A percentile compares a stretch with the other conserved stretches of the same genome.
Evolutionary conservation across 2,329 filamentous ascomycete species (phyloP).

Genomic region (Venturiaceae sp.): DNA sequence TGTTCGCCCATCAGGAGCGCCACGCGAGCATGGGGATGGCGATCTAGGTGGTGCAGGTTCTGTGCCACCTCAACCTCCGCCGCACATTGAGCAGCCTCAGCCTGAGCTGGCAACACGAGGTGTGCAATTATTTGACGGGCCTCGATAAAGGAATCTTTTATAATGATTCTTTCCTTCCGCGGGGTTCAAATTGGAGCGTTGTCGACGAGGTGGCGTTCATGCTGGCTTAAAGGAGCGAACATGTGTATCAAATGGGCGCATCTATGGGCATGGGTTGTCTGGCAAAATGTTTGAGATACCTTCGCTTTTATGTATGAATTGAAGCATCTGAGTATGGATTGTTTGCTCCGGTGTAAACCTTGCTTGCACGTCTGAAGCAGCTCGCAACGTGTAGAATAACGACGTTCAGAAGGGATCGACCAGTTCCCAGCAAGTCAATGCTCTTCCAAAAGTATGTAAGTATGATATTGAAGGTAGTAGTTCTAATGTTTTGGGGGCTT

Average conservation of each 20-base stretch:
- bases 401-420: too few species aligned
- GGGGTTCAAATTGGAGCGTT: background rate
- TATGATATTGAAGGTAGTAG: too few species aligned
- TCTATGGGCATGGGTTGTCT: background rate
- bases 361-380: too few species aligned
- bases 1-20: background rate
- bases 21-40: background rate
- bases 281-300: background rate
- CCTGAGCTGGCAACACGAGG: background rate
- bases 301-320: too few species aligned
- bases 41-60: background rate
- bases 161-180: background rate
- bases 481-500: too few species aligned
- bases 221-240: background rate
- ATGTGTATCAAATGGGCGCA: background rate
- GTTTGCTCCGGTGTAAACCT: too few species aligned
- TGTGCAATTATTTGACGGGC: constrained; percentile 1
- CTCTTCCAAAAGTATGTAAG: too few species aligned
- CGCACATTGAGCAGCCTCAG: background rate
- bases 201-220: background rate
- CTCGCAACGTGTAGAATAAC: too few species aligned
- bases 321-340: too few species aligned
- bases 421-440: too few species aligned
- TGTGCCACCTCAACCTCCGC: background rate
- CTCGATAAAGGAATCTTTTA: background rate